Base-by-base conservation (phyloP, 208 protist genomes). In the Leishmania braziliensis region DNA sequence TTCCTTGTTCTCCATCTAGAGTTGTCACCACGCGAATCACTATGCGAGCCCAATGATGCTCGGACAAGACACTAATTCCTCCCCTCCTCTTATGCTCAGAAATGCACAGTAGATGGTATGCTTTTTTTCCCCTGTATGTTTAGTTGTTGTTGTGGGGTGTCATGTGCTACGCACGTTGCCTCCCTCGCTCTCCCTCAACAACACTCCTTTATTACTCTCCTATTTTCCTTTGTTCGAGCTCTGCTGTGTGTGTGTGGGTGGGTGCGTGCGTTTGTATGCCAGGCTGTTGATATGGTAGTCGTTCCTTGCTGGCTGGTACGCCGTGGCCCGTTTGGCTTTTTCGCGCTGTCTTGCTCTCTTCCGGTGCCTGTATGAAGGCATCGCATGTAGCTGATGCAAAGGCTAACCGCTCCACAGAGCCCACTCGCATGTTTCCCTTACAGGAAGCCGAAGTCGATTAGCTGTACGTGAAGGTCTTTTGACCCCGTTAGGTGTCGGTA, bases 171-270 rank as follows among this genome's bases (percentile, higher is more conserved):
- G 60, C 26, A 53, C 39, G 4, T 29, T 29, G 20, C 69, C 33
- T 81, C 26, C 39, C 12, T 65, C 46, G 20, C 79, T 78, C 62
- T n/a, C n/a, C 79, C 9, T 77, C 56, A 23, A 58, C n/a, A 66
- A 0, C 36, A 16, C n/a, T 46, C n/a, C 50, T 81, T n/a, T 73
- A 51, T 80, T 14, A 43, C 23, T 26, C 46, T 56, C 65, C 5
- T 53, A 0, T n/a, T 36, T 78, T 58, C 62, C 63, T 36, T 78
- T 43, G 77, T 63, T 62, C 5, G 53, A 56, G 53, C 53, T 56
- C 18, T 56, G 56, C 39, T 78, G 77, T 26, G 29, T 16, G 56
- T 51, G 58, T 53, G 46, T 23, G n/a, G 9, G 66, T 63, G 66
- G 43, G 66, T 74, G 33, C 62, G 50, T 80, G 54, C 2, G 26